Evolutionary conservation across 257 asterid species (phyloP).

Genomic region (Perilla frutescens): DNA sequence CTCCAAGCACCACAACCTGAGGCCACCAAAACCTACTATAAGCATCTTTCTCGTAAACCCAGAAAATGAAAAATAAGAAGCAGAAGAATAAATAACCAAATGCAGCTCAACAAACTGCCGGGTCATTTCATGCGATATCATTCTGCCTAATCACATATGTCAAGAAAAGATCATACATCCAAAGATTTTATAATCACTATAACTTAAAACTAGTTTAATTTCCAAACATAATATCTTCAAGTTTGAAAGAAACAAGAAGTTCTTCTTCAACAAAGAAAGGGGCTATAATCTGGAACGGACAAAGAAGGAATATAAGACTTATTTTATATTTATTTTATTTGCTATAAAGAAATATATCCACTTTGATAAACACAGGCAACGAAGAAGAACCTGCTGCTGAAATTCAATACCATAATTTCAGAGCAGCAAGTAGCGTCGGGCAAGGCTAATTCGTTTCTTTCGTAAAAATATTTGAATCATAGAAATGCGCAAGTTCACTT

Average conservation of each 20-base stretch:
- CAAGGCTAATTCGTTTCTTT: too few relatives aligned
- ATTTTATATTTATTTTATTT: neutral
- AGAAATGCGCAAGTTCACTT: too few relatives aligned
- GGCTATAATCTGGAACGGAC: neutral
- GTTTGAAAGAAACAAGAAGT: constrained; percentile 4
- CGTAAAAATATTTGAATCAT: too few relatives aligned
- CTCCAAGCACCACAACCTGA: constrained; percentile 94
- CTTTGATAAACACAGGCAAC: neutral
- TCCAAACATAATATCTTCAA: neutral
- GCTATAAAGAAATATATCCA: too few relatives aligned
- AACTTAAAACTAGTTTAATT: neutral
- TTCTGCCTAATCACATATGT: neutral
- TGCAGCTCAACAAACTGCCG: neutral
- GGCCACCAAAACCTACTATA: constrained; percentile 22
- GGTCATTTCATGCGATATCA: neutral
- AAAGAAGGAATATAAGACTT: neutral
- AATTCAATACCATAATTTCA: neutral
- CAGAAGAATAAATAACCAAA: neutral
- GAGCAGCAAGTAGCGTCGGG: neutral
- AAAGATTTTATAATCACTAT: constrained; percentile 6
- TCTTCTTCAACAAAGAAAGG: neutral
- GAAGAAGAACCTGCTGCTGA: constrained; percentile 17
- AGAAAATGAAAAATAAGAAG: neutral
- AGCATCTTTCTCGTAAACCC: neutral
- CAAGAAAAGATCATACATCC: neutral